Evolutionary conservation across 257 asterid genomes (phyloP).

Genomic region (Solanum lignicaule): DNA sequence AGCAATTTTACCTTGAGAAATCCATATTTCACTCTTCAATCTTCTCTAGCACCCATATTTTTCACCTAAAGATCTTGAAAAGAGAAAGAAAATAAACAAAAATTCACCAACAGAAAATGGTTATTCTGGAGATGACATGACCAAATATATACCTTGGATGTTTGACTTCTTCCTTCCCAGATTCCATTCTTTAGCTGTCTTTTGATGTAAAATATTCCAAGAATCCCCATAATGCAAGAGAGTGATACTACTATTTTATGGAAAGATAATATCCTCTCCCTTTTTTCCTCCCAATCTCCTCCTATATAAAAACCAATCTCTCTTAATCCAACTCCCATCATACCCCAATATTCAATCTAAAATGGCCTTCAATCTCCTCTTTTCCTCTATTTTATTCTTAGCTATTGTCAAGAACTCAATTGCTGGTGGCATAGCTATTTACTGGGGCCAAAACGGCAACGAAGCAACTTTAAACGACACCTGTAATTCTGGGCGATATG

Average conservation of each 20-base stretch:
- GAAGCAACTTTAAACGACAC: conserved; percentile 41
- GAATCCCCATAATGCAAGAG: neutral
- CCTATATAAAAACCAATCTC: neutral
- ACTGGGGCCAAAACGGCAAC: conserved; percentile 58
- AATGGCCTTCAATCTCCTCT: neutral
- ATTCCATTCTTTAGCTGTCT: neutral
- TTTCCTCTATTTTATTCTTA: conserved; percentile 7
- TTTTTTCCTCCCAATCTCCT: neutral
- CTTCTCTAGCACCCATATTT: neutral
- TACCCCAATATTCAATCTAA: neutral
- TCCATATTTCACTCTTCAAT: neutral
- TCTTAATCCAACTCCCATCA: neutral
- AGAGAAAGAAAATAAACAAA: neutral
- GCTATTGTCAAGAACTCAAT: conserved; percentile 4
- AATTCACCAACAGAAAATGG: neutral
- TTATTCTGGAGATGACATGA: neutral
- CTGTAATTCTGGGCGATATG: conserved; percentile 35
- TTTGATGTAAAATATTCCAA: neutral
- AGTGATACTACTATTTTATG: neutral
- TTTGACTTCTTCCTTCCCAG: neutral
- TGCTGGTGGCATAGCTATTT: conserved; percentile 32
- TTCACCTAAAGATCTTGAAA: neutral
- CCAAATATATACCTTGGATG: neutral
- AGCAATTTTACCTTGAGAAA: neutral
- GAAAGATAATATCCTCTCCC: neutral